Percentiles rank a stretch among this genome's conserved stretches.
Conservation (phyloP, 2,329 filamentous ascomycete species). For the Colletotrichum sp. region DNA sequence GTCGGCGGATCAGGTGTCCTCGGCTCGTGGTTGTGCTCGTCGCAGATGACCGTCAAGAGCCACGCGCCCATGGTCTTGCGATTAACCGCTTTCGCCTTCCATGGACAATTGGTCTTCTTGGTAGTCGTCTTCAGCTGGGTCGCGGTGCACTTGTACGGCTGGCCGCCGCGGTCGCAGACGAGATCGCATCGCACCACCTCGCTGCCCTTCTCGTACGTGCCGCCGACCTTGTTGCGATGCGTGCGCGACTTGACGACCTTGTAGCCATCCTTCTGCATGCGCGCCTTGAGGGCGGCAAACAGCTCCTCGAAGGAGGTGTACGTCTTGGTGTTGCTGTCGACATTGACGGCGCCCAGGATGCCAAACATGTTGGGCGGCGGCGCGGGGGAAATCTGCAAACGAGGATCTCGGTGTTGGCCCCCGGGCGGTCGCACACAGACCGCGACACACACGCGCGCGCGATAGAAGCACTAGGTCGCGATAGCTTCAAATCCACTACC, state of each 20-base stretch:
- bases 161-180: slow-evolving; percentile 49
- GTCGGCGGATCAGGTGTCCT: slow-evolving; percentile 47
- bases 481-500: slow-evolving; percentile 5
- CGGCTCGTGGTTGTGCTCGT: slow-evolving; percentile 50
- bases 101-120: slow-evolving; percentile 51
- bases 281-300: slow-evolving; percentile 42
- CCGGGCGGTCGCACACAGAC: background rate
- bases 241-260: slow-evolving; percentile 51
- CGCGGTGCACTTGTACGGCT: slow-evolving; percentile 47
- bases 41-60: slow-evolving; percentile 49
- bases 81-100: slow-evolving; percentile 51
- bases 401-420: background rate
- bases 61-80: slow-evolving; percentile 48
- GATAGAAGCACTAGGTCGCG: background rate
- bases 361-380: slow-evolving; percentile 43
- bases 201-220: slow-evolving; percentile 44
- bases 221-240: slow-evolving; percentile 45
- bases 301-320: slow-evolving; percentile 47
- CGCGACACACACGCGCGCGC: background rate
- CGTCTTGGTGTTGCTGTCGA: slow-evolving; percentile 32
- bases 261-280: slow-evolving; percentile 50
- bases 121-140: slow-evolving; percentile 51
- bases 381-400: background rate
- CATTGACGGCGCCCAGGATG: slow-evolving; percentile 44
- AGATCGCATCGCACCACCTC: slow-evolving; percentile 50